Evolutionary conservation across 1,284 basidiomycete genomes (phyloP), one percentile per base, ranked within the genome.

Genomic region (Xerocomus amazonicus): DNA sequence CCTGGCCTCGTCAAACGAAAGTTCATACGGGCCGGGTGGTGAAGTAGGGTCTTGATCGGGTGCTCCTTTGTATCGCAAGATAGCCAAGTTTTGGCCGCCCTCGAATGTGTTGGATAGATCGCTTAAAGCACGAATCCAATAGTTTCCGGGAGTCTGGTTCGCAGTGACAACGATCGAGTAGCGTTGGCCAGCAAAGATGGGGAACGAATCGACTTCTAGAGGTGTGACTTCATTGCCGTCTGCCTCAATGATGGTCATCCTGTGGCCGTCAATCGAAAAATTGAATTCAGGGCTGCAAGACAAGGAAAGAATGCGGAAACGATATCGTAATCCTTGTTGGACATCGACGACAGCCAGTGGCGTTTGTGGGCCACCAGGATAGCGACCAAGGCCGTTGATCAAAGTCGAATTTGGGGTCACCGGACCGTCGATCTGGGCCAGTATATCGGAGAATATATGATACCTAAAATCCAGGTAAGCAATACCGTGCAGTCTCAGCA

Each of bases 31-130:
- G 0, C 63, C 58, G 47, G 68, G 61, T 1, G 51, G 33, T 0
- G 74, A 71, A 4, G 62, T 72, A 0, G 78, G 80, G 28, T 81
- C 77, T 10, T 39, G 43, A 1, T 51, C 50, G 0, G 63, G 52
- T 4, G 81, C 82, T 9, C 75, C 74, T 1, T 42, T 51, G 58
- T 84, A 84, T 26, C 76, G 72, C 26, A 84, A 59, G 48, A 84
- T 78, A 3, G 79, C 82, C 16, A 69, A 67, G 57, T 79, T 79
- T 38, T 72, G 57, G 9, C 74, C 75, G 14, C 65, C 67, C 2
- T 49, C 59, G 54, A 75, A 72, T 6, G 60, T 47, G 5, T 45
- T n/a, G 14, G 14, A 12, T 34, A 12, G 10, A 6, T 34, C 14
- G 33, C 35, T 47, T 39, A 43, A 47, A 9, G 63, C 63, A n/a